Evolutionary conservation across 1,284 basidiomycete genomes (phyloP).

Genomic region (Pseudozyma pruni): DNA sequence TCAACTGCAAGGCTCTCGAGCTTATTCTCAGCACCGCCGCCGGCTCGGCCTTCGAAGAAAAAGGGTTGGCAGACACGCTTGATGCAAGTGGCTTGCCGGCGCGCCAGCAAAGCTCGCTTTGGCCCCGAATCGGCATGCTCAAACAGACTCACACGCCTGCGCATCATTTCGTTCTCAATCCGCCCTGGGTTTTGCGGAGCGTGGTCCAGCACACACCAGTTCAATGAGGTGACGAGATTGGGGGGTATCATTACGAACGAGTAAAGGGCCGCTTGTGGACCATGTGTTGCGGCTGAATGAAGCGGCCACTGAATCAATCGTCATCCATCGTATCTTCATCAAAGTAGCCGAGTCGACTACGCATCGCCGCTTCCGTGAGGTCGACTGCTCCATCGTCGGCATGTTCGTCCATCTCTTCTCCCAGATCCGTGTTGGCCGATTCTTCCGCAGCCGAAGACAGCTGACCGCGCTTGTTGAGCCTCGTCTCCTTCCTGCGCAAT

Average conservation of each 20-base stretch:
- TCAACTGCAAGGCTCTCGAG: too few relatives aligned
- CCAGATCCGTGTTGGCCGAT: constrained; percentile 36
- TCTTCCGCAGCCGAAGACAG: constrained; percentile 30
- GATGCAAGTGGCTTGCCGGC: too few relatives aligned
- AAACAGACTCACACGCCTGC: too few relatives aligned
- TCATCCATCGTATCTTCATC: constrained; percentile 27
- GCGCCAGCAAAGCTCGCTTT: too few relatives aligned
- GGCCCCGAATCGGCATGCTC: too few relatives aligned
- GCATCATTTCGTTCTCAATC: too few relatives aligned
- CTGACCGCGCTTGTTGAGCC: constrained; percentile 27
- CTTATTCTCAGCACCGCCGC: neutral
- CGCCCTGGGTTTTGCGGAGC: too few relatives aligned
- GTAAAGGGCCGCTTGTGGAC: too few relatives aligned
- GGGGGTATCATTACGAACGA: constrained; percentile 18
- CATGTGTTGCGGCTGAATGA: too few relatives aligned
- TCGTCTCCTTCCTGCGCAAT: constrained; percentile 30
- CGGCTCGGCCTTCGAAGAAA: neutral
- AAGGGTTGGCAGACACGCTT: too few relatives aligned
- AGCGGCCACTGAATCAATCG: neutral
- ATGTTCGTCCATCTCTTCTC: constrained; percentile 38
- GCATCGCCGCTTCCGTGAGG: constrained; percentile 22
- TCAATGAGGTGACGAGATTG: neutral
- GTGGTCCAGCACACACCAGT: too few relatives aligned
- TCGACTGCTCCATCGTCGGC: constrained; percentile 28
- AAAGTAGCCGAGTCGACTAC: constrained; percentile 35